These are phyloP conservation scores for Lactarius tabidus DNA, from an alignment of 768 basidiomycete genomes.

Conservation along the genomic window DNA sequence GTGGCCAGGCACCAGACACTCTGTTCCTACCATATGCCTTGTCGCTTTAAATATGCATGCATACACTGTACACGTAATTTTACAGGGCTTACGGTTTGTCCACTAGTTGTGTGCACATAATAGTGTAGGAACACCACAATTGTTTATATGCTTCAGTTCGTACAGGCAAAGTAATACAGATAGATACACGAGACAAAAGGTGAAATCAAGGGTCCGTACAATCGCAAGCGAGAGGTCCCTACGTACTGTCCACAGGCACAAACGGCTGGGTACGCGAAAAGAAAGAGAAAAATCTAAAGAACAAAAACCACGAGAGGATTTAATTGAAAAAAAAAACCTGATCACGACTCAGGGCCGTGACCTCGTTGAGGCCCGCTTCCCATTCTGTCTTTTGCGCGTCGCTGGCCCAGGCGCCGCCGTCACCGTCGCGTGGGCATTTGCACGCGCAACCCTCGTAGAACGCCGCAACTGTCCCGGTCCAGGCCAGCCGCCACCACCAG, in stretches of 20 bases:
- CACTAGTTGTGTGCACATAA: not conserved
- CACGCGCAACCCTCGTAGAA: constrained; percentile 10
- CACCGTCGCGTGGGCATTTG: not conserved
- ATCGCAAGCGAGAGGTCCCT: constrained; percentile 4
- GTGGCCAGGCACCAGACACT: not conserved
- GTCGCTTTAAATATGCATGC: not conserved
- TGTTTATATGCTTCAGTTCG: not conserved
- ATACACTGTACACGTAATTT: constrained; percentile 7
- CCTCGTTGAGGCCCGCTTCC: not conserved
- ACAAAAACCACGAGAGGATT: not conserved
- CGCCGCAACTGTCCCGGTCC: constrained; percentile 2
- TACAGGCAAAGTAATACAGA: not conserved
- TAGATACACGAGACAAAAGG: not conserved
- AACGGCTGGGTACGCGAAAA: not conserved
- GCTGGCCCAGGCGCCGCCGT: not conserved
- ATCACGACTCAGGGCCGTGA: not conserved
- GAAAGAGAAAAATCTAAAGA: not conserved
- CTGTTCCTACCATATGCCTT: not conserved
- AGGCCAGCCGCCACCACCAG: not conserved
- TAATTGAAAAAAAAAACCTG: not conserved
- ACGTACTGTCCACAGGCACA: not conserved
- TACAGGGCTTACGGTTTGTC: not conserved
- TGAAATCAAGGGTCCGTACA: constrained; percentile 3
- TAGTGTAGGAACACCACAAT: not conserved
- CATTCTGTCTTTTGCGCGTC: not conserved